phyloP scores from a whole-genome alignment of 345 rosid genomes.

The Cochlearia excelsa region DNA sequence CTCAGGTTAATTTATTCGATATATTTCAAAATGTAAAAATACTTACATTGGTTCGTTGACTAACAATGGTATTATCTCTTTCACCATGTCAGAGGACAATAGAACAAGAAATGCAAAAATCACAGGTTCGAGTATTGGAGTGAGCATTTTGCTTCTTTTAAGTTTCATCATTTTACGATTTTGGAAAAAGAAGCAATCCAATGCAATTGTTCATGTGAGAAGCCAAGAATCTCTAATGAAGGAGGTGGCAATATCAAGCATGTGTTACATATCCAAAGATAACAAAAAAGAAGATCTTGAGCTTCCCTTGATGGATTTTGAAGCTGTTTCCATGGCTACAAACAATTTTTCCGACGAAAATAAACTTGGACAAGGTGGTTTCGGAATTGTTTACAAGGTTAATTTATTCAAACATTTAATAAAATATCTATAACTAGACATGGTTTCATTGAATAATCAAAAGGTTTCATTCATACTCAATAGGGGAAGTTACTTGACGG shows the following conservation, averaged over 20 bases:
- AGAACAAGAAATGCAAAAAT: slow-evolving; percentile 27
- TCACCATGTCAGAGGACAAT: slow-evolving; percentile 43
- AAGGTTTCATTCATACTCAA: no score
- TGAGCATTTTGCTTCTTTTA: slow-evolving; percentile 41
- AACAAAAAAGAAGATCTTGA: background rate
- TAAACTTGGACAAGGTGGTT: slow-evolving; percentile 44
- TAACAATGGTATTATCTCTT: no score
- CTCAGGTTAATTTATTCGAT: no score
- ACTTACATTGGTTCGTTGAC: no score
- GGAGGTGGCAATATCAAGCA: background rate
- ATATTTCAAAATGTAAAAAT: no score
- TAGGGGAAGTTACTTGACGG: slow-evolving; percentile 56
- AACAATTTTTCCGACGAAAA: background rate
- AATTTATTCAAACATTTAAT: no score
- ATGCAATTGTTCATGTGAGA: slow-evolving; percentile 5
- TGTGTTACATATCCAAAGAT: background rate
- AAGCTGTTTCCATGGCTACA: slow-evolving; percentile 4
- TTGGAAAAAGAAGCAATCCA: slow-evolving; percentile 49
- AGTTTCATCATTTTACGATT: slow-evolving; percentile 36
- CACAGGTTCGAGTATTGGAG: slow-evolving; percentile 48
- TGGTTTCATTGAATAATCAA: no score
- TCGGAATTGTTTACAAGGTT: slow-evolving; percentile 77
- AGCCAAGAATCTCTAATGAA: background rate
- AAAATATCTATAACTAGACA: no score
- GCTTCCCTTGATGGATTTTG: slow-evolving; percentile 6